Evolutionary conservation across 495 filamentous ascomycete genomes (phyloP).

Genomic region (Achaetomiella virescens): DNA sequence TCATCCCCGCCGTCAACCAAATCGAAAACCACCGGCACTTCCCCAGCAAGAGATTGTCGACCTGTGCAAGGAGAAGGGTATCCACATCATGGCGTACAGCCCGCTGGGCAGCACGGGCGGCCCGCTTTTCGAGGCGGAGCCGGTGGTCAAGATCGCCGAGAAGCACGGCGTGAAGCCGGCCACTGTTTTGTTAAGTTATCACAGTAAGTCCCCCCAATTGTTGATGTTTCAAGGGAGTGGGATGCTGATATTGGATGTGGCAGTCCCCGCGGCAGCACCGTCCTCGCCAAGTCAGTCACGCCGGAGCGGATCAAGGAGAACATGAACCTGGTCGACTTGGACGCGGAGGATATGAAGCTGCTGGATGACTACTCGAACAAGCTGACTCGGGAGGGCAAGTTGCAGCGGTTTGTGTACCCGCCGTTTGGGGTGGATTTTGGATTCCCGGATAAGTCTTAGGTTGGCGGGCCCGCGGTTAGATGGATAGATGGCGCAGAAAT

Average conservation of each 20-base stretch:
- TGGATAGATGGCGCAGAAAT: not conserved
- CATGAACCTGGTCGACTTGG: slow-evolving; percentile 59
- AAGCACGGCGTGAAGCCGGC: slow-evolving; percentile 58
- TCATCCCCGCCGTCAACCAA: slow-evolving; percentile 82
- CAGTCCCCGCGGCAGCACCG: slow-evolving; percentile 65
- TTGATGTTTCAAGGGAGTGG: not conserved
- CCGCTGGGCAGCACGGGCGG: slow-evolving; percentile 73
- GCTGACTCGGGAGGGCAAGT: slow-evolving; percentile 53
- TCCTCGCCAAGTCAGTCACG: slow-evolving; percentile 75
- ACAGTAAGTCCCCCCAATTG: slow-evolving; percentile 46
- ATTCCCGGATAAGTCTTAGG: slow-evolving; percentile 62
- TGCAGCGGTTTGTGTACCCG: slow-evolving; percentile 70
- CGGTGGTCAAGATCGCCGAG: slow-evolving; percentile 62
- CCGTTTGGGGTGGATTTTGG: slow-evolving; percentile 72
- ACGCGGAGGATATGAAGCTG: slow-evolving; percentile 57
- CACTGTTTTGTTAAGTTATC: slow-evolving; percentile 66
- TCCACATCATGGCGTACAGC: slow-evolving; percentile 70
- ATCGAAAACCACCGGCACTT: slow-evolving; percentile 82
- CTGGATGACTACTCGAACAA: slow-evolving; percentile 55
- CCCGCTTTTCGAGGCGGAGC: slow-evolving; percentile 61
- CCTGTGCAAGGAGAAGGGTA: slow-evolving; percentile 64
- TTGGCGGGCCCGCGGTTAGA: not conserved
- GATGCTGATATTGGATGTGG: slow-evolving; percentile 1
- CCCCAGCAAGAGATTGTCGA: slow-evolving; percentile 83
- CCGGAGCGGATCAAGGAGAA: slow-evolving; percentile 70